phyloP scores from a whole-genome alignment of 2,329 filamentous ascomycete species.

The Calonectria multiphialidica region DNA sequence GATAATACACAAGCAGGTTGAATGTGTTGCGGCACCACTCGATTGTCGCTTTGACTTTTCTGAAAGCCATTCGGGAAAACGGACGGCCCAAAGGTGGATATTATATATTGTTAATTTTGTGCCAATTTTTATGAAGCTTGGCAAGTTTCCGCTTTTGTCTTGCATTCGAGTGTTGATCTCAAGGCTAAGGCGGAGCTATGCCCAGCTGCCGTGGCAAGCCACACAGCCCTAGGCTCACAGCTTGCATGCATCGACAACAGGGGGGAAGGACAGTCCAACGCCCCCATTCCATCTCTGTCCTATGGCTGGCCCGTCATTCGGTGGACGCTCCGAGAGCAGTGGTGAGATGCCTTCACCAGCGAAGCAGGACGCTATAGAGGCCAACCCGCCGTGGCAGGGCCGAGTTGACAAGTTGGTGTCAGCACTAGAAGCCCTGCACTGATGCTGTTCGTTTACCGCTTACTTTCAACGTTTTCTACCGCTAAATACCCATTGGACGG shows the following conservation, averaged over 20 bases:
- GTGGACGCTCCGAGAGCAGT: too few relatives aligned
- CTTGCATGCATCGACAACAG: not conserved
- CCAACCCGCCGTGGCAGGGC: not conserved
- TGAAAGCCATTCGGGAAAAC: not conserved
- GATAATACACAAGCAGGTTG: not conserved
- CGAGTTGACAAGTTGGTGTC: not conserved
- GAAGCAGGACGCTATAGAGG: not conserved
- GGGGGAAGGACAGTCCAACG: not conserved
- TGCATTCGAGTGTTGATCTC: not conserved
- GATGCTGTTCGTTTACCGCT: not conserved
- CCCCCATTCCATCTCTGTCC: not conserved
- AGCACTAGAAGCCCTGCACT: slow-evolving; percentile 12
- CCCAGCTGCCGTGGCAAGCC: not conserved
- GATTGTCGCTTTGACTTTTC: not conserved
- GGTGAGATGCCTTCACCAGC: not conserved
- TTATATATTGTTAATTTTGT: not conserved
- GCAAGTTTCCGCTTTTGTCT: not conserved
- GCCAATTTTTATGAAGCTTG: not conserved
- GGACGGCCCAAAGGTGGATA: not conserved
- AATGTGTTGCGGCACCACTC: slow-evolving; percentile 14
- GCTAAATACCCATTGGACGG: not conserved
- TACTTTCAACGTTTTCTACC: not conserved
- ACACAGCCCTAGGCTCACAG: not conserved
- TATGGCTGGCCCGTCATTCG: not conserved
- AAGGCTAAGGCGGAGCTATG: not conserved